Percentiles rank a stretch among this genome's conserved stretches.
These are phyloP conservation scores for Pterocarpus santalinus DNA, from an alignment of 306 rosid genomes.

Conservation along the genomic window DNA sequence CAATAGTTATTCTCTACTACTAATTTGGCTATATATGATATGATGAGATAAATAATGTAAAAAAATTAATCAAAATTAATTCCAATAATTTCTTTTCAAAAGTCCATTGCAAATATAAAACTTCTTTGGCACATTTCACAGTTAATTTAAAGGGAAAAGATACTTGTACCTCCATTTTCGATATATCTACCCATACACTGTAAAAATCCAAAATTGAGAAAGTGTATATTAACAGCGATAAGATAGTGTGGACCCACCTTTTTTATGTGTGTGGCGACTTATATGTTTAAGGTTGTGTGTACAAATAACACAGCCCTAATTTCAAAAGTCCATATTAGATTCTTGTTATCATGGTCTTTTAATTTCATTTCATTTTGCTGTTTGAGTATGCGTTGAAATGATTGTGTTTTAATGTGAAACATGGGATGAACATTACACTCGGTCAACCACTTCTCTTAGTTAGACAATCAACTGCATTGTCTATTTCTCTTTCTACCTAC, in stretches of 20 bases:
- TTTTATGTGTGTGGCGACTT: no score
- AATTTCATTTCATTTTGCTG: background rate
- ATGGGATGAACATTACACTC: background rate
- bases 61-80: no score
- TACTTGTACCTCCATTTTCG: no score
- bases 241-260: no score
- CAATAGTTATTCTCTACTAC: background rate
- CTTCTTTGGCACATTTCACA: background rate
- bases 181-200: no score
- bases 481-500: slow-evolving; percentile 48
- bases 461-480: background rate
- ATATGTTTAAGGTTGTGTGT: no score
- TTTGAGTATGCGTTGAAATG: slow-evolving; percentile 8
- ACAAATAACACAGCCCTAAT: no score
- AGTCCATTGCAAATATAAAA: slow-evolving; percentile 3
- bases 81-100: background rate
- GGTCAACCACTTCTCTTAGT: slow-evolving; percentile 13
- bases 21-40: no score
- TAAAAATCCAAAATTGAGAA: no score
- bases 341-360: background rate
- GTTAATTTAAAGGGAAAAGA: background rate
- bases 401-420: background rate
- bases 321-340: no score
- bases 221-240: no score
- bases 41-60: background rate